Base-by-base conservation (phyloP, 2,329 filamentous ascomycete genomes). In the Neonectria sp. region DNA sequence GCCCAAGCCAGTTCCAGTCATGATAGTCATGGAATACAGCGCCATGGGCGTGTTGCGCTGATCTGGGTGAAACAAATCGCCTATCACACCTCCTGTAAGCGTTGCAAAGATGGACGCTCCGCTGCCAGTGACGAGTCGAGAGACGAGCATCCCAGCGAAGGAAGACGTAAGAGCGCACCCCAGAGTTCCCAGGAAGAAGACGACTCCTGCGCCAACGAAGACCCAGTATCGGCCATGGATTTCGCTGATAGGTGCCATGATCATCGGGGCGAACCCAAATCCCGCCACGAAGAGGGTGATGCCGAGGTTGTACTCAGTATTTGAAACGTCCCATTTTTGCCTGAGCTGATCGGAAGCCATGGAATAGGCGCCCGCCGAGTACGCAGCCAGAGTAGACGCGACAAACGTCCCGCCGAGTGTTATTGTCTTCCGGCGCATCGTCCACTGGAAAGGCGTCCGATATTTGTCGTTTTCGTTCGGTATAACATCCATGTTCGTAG, bases 21-120 rank as follows among this genome's bases (percentile, higher is more conserved):
- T 80, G 0, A 90, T 90, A 7, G 85, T 83, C 0, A 87, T 86
- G 0, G 89, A 88, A 77, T 92, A 93, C 1, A 92, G 76, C 0
- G 90, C 87, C 91, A 93, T 93, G 0, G 91, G 89, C 0, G 88
- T 90, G 67, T 93, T 93, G 13, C 91, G 84, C 46, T 91, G 85
- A 63, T 89, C 79, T 0, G 89, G 84, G 53, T 89, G 86, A 69
- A 91, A 93, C 40, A 93, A 87, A 63, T 93, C 91, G 55, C 87
- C 87, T 4, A 93, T 87, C 1, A 93, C 89, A 1, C 91, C 91
- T 4, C 91, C 91, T 0, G 92, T 89, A 82, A 79, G 58, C 0
- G 75, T 75, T 0, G 73, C 68, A 37, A 76, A 78, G 17, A 84
- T 84, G 65, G 88, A 90, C 4, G 87, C 89, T 6, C 88, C 88